Percentiles rank a stretch among this genome's conserved stretches.
Conservation (phyloP, 805 yeast genomes). For the fission yeast (Schizosaccharomyces pombe) region DNA sequence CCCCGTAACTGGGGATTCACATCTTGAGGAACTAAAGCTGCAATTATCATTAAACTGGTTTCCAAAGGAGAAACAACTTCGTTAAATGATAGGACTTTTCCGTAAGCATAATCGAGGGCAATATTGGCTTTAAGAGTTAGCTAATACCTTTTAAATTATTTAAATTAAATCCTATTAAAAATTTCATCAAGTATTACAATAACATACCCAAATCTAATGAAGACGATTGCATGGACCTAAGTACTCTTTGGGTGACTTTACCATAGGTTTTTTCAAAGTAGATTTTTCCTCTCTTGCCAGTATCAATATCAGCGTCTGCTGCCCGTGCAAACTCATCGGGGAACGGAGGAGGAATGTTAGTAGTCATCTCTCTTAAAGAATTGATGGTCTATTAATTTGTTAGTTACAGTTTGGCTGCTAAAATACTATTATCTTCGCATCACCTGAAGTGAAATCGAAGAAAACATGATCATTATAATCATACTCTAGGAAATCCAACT, state of each 20-base stretch:
- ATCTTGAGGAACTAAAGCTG: constrained; percentile 72
- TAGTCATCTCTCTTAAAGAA: constrained; percentile 38
- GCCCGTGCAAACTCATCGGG: constrained; percentile 11
- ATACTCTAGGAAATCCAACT: constrained; percentile 45
- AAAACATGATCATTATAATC: not conserved
- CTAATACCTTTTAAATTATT: not conserved
- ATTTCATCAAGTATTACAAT: not conserved
- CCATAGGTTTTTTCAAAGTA: constrained; percentile 60
- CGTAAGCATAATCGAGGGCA: constrained; percentile 49
- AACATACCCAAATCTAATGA: constrained; percentile 44
- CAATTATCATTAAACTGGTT: constrained; percentile 53
- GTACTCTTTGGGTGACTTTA: constrained; percentile 46
- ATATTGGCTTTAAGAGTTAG: constrained; percentile 26
- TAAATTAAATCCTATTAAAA: not conserved
- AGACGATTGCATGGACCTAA: constrained; percentile 40
- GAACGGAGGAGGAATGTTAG: constrained; percentile 13
- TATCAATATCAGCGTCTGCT: constrained; percentile 7
- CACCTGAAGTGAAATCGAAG: no score
- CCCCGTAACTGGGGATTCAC: constrained; percentile 86
- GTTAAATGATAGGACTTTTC: constrained; percentile 49
- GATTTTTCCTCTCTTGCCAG: constrained; percentile 26
- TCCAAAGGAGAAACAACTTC: constrained; percentile 40
- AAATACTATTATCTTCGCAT: no score
- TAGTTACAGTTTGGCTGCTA: no score
- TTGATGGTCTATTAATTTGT: constrained; percentile 36